Conservation (phyloP, 805 yeast genomes). For the Sugiyamaella mastotermitis region DNA sequence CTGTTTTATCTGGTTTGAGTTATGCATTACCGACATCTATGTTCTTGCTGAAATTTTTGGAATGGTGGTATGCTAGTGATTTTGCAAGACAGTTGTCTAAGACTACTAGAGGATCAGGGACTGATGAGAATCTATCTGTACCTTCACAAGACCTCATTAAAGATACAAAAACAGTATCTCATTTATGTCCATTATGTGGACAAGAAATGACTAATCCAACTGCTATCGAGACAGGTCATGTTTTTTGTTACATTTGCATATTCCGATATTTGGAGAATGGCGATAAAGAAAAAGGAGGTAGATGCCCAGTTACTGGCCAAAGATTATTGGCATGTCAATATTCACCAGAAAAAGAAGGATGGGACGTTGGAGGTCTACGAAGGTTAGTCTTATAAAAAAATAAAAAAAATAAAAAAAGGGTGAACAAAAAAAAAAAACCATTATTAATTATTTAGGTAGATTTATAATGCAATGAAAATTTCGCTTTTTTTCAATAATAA, state of each 20-base stretch:
- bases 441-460: not conserved
- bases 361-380: slow-evolving; percentile 73
- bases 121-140: slow-evolving; percentile 21
- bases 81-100: slow-evolving; percentile 54
- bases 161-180: slow-evolving; percentile 15
- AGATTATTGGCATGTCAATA: slow-evolving; percentile 65
- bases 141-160: slow-evolving; percentile 17
- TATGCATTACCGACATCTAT: slow-evolving; percentile 73
- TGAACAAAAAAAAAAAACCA: not conserved
- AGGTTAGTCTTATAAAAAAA: slow-evolving; percentile 52
- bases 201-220: slow-evolving; percentile 69
- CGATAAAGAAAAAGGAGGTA: slow-evolving; percentile 47
- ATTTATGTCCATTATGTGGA: slow-evolving; percentile 64
- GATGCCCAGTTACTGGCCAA: slow-evolving; percentile 80
- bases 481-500: not conserved
- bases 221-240: slow-evolving; percentile 84
- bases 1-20: slow-evolving; percentile 18
- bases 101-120: slow-evolving; percentile 24
- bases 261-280: slow-evolving; percentile 52
- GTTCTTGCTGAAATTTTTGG: slow-evolving; percentile 74
- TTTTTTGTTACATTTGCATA: slow-evolving; percentile 84
- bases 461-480: not conserved
- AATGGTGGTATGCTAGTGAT: slow-evolving; percentile 88
- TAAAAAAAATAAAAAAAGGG: not conserved
- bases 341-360: slow-evolving; percentile 49